Evolutionary conservation across 257 asterid species (phyloP), one percentile per base, ranked within the genome.

Genomic region (Scutellaria barbata): DNA sequence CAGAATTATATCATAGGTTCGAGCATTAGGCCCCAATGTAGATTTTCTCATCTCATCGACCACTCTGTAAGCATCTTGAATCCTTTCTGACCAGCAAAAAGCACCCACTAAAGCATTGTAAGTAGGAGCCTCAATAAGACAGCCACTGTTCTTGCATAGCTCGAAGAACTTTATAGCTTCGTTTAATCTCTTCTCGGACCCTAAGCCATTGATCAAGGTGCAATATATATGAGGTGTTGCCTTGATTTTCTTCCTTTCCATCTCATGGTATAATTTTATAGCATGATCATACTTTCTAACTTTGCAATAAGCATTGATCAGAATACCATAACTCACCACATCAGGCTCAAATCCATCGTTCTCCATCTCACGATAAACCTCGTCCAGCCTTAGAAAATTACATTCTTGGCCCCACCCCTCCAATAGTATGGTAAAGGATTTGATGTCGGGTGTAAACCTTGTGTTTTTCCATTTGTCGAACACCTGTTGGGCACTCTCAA

Each of bases 41-140:
- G 69, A 18, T 69, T 42, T 68, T 74, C 77, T 83, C 98, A 93
- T 93, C 86, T 87, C 95, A 43, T 85, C 83, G 5, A 87, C 80
- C 10, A 84, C 68, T 62, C 30, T 50, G 70, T 82, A 86, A 11
- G 92, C 90, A 61, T 90, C 92, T 2, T 77, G 63, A 56, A 86
- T 82, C 52, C 80, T 79, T 18, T 61, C 43, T 7, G 95, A 86
- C 88, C 93, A 85, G 69, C 97, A 93, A 80, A 86, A 93, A 40
- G 98, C 93, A 41, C 96, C 97, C 63, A 90, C 87, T 74, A 93
- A 73, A 0, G 97, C 88, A 17, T 93, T 93, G 60, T 83, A 93
- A 35, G 94, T 90, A 14, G 96, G 95, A 10, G 82, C 77, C 51
- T 93, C 96, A 22, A 82, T 74, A 14, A 58, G 75, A 35, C 70